Evolutionary conservation across 2,329 filamentous ascomycete genomes (phyloP), one percentile per base, ranked within the genome.

Genomic region (Arthrobotrys iridis): DNA sequence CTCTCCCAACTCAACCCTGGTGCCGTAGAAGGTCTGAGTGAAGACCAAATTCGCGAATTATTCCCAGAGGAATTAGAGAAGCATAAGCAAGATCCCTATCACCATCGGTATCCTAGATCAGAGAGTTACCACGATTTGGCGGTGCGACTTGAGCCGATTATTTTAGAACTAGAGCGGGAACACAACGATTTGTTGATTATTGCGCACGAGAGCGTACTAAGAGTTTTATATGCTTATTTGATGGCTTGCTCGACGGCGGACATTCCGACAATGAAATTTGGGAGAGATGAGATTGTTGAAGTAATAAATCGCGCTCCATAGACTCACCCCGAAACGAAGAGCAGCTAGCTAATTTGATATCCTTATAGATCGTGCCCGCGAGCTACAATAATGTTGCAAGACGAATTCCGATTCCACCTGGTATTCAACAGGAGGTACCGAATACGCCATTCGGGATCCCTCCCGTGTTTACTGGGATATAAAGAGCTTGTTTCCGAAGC

Each of bases 181-280:
- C 92, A 97, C 79, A 96, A 96, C 78, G 95, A 99, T 81, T 87
- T 99, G n/a, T 87, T 99, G 62, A 97, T 99, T 81, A 97, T 99
- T 78, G 95, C 95, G 0, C 95, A 99, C 82, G 95, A 99, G 82
- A 96, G 93, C 59, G 95, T 99, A n/a, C 87, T 99, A 50, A 91
- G 95, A 45, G 95, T 99, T 22, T 87, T 99, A 2, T 99, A 99
- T 81, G 93, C 93, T 22, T 99, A 99, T 82, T 86, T 99, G 40
- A 99, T 99, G 95, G 95, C 96, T 79, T 98, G 95, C 83, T 95
- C 94, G 81, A 93, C 96, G 6, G 91, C 91, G 82, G 93, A 96
- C 80, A 99, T 99, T 77, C 95, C 95, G 2, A 91, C 90, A 79
- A 88, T 99, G 76, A 91, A 93, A 78, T 99, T 99, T 80, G 95